Conservation (phyloP, 2,329 filamentous ascomycete genomes). For the Mollisiaceae sp. region DNA sequence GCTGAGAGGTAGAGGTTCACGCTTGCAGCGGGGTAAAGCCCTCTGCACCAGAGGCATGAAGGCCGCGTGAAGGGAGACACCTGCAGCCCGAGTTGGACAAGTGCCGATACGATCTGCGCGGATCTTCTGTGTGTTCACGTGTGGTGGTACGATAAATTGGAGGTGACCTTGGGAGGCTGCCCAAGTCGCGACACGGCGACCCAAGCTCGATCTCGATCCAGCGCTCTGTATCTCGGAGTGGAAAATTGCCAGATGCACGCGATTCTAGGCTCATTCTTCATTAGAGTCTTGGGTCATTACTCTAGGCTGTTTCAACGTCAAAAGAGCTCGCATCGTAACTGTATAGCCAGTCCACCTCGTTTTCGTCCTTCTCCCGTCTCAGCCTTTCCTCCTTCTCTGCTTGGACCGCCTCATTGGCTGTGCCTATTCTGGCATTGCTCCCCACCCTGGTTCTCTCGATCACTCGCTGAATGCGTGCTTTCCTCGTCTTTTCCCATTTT, state of each 20-base stretch:
- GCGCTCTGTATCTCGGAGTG: too few species aligned
- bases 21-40: not conserved
- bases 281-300: not conserved
- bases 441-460: not conserved
- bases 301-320: not conserved
- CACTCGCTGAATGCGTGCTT: not conserved
- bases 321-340: not conserved
- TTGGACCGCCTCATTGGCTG: not conserved
- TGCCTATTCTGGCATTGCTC: not conserved
- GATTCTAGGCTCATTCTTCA: too few species aligned
- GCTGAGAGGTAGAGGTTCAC: slow-evolving; percentile 5
- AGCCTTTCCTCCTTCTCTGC: not conserved
- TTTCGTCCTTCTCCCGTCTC: not conserved
- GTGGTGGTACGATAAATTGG: too few species aligned
- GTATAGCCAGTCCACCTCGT: not conserved
- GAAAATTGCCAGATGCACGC: too few species aligned
- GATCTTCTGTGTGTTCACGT: not conserved
- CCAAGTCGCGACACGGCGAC: too few species aligned
- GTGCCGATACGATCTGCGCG: not conserved
- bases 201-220: too few species aligned
- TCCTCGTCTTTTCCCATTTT: not conserved
- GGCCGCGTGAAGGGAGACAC: not conserved
- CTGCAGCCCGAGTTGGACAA: not conserved
- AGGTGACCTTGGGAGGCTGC: too few species aligned
- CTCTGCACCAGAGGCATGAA: not conserved